A percentile compares a stretch with the other conserved stretches of the same genome.
phyloP scores from a whole-genome alignment of 129 eudicot species.

The Ambrosia artemisiifolia region DNA sequence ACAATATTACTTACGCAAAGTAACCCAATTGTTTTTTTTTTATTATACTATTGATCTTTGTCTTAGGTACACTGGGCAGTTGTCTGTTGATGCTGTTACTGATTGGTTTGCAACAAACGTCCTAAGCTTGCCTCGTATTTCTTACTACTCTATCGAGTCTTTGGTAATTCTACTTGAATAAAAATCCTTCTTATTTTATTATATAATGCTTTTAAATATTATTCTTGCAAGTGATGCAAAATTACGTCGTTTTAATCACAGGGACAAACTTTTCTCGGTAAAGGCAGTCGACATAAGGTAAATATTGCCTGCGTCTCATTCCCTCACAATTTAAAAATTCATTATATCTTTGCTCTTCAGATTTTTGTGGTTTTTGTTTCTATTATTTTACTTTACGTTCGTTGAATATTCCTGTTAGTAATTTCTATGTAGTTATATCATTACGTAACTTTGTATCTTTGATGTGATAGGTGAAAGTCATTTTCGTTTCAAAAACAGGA shows the following conservation, averaged over 20 bases:
- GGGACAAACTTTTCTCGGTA: slow-evolving; percentile 68
- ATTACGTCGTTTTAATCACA: slow-evolving; percentile 39
- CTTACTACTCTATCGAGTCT: slow-evolving; percentile 76
- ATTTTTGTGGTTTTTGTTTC: not conserved
- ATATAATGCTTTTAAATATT: not conserved
- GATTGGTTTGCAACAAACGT: slow-evolving; percentile 81
- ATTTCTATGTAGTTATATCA: not conserved
- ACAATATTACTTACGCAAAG: not conserved
- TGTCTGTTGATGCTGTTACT: slow-evolving; percentile 90
- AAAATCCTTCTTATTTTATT: not conserved
- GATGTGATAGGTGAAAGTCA: slow-evolving; percentile 68
- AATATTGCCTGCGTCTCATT: not conserved
- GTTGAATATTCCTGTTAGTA: not conserved
- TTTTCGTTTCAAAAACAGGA: slow-evolving; percentile 85
- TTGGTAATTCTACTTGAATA: slow-evolving; percentile 54
- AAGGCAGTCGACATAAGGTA: slow-evolving; percentile 85
- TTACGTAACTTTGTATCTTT: not conserved
- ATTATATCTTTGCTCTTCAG: not conserved
- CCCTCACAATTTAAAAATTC: not conserved
- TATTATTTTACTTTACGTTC: not conserved
- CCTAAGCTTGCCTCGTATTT: slow-evolving; percentile 79
- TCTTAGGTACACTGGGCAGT: slow-evolving; percentile 80
- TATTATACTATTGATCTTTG: slow-evolving; percentile 16
- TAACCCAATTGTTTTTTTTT: not conserved
- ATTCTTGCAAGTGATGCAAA: slow-evolving; percentile 12